Percentiles rank a stretch among this genome's conserved stretches.
Evolutionary conservation across 139 green algal species (phyloP).

Genomic region (Volvox africanus): DNA sequence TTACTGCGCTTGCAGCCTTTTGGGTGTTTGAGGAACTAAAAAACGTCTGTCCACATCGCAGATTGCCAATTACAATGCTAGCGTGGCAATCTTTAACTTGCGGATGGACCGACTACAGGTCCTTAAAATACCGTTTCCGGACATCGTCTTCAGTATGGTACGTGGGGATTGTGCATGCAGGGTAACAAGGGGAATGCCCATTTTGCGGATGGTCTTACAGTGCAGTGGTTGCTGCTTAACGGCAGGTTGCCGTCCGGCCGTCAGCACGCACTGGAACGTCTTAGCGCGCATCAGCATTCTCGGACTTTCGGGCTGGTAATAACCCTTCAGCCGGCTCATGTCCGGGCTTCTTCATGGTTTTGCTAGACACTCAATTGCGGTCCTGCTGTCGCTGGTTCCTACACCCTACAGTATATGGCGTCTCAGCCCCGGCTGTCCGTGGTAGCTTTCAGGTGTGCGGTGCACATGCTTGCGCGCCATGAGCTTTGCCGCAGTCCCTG

Average conservation of each 20-base stretch:
- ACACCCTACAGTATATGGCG: not conserved
- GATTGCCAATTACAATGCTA: slow-evolving; percentile 19
- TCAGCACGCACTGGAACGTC: no score
- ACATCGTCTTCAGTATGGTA: slow-evolving; percentile 52
- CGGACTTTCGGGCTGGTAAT: no score
- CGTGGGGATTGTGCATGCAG: not conserved
- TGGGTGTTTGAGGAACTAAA: not conserved
- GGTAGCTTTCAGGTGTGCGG: slow-evolving; percentile 49
- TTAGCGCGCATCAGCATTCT: no score
- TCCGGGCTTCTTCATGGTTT: no score
- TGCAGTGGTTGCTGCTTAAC: no score
- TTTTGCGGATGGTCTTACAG: no score
- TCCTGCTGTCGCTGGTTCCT: no score
- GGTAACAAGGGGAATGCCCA: no score
- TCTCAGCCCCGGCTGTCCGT: slow-evolving; percentile 32
- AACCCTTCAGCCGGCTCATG: no score
- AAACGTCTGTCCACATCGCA: not conserved
- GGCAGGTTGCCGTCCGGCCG: no score
- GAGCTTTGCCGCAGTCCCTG: not conserved
- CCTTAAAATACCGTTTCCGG: slow-evolving; percentile 49
- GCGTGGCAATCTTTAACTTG: slow-evolving; percentile 42
- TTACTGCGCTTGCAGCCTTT: not conserved
- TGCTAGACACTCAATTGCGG: no score
- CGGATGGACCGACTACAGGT: slow-evolving; percentile 53
- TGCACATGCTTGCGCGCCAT: not conserved